Evolutionary conservation across 768 basidiomycete species (phyloP).

Genomic region (Boletus coccyginus): DNA sequence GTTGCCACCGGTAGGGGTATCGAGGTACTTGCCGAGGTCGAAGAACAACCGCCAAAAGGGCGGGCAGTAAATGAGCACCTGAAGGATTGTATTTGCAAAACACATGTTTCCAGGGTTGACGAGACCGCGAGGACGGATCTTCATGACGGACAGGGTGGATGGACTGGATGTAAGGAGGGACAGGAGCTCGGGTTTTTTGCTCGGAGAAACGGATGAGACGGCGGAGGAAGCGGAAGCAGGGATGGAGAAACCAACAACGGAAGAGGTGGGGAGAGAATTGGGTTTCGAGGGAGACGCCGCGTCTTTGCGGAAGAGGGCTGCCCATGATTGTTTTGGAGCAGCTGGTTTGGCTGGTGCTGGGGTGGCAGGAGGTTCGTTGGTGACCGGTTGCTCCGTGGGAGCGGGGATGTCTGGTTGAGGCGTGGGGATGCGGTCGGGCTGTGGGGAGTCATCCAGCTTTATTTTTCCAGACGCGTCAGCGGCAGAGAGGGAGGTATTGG

Average conservation of each 20-base stretch:
- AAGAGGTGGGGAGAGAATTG: slow-evolving; percentile 62
- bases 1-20: slow-evolving; percentile 25
- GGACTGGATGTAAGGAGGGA: slow-evolving; percentile 49
- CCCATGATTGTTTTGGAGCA: slow-evolving; percentile 66
- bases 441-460: slow-evolving; percentile 3
- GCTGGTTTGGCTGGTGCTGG: slow-evolving; percentile 26
- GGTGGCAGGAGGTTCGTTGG: slow-evolving; percentile 1
- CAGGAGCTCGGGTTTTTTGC: slow-evolving; percentile 50
- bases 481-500: slow-evolving; percentile 55
- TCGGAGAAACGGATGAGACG: slow-evolving; percentile 29
- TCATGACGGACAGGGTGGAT: slow-evolving; percentile 18
- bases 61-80: slow-evolving; percentile 85
- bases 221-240: slow-evolving; percentile 49
- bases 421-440: slow-evolving; percentile 8
- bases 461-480: slow-evolving; percentile 23
- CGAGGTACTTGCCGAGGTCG: slow-evolving; percentile 59
- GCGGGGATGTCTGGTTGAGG: slow-evolving; percentile 11
- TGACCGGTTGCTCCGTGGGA: background rate
- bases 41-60: slow-evolving; percentile 80
- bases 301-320: slow-evolving; percentile 60
- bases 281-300: slow-evolving; percentile 38
- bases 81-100: slow-evolving; percentile 93
- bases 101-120: slow-evolving; percentile 97
- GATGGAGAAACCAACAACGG: slow-evolving; percentile 72
- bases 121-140: slow-evolving; percentile 72